Percentiles rank a stretch among this genome's conserved stretches.
phyloP scores from a whole-genome alignment of 2,329 filamentous ascomycete genomes.

The Alternaria infectoria region DNA sequence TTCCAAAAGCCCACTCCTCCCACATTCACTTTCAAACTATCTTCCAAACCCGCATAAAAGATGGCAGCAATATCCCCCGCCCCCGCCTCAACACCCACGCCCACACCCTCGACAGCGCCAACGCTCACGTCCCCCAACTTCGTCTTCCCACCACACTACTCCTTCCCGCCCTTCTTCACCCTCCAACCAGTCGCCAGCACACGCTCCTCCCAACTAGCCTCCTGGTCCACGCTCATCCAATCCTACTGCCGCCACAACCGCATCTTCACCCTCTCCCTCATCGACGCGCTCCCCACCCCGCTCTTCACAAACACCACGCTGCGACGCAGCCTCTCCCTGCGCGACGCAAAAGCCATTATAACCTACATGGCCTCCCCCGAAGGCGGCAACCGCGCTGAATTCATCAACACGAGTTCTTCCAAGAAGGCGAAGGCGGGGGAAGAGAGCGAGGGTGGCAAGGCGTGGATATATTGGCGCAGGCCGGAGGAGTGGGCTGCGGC shows the following conservation, averaged over 20 bases:
- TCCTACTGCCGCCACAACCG: constrained; percentile 81
- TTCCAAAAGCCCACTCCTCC: not conserved
- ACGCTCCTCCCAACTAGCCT: constrained; percentile 75
- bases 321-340: constrained; percentile 55
- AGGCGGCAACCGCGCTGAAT: constrained; percentile 69
- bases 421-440: constrained; percentile 29
- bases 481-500: constrained; percentile 88
- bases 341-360: constrained; percentile 61
- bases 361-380: constrained; percentile 62
- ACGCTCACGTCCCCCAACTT: constrained; percentile 33
- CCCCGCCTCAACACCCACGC: constrained; percentile 11
- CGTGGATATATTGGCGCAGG: constrained; percentile 83
- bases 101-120: constrained; percentile 12
- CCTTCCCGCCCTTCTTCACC: constrained; percentile 86
- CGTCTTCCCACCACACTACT: constrained; percentile 61
- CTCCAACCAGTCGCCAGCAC: constrained; percentile 77
- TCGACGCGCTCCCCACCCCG: constrained; percentile 59
- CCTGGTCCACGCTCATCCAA: constrained; percentile 87
- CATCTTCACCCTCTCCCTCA: constrained; percentile 75
- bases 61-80: constrained; percentile 22
- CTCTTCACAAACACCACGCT: constrained; percentile 61
- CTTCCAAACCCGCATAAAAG: not conserved
- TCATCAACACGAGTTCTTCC: constrained; percentile 51
- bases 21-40: not conserved
- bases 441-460: constrained; percentile 40